phyloP scores from a whole-genome alignment of 257 asterid species.

The Plantago major region DNA sequence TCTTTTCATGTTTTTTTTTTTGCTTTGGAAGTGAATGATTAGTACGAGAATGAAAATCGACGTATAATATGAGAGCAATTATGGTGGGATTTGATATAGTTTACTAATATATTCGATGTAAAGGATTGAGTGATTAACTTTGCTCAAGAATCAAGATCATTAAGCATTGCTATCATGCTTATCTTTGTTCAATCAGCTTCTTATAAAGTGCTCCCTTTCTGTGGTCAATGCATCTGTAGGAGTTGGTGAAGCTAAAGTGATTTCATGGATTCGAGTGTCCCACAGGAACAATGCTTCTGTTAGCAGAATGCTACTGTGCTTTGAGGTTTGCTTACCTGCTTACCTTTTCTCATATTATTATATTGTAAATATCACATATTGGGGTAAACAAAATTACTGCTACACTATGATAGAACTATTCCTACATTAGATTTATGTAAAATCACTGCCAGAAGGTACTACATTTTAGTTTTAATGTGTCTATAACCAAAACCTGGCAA shows the following conservation, averaged over 20 bases:
- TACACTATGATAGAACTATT: conserved; percentile 16
- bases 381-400: conserved; percentile 13
- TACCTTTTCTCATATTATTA: neutral
- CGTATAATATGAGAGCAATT: neutral
- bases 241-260: conserved; percentile 29
- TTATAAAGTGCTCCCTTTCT: conserved; percentile 21
- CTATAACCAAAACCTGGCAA: conserved; percentile 47
- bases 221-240: conserved; percentile 18
- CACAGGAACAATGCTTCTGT: conserved; percentile 25
- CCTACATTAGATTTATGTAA: conserved; percentile 24
- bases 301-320: conserved; percentile 22
- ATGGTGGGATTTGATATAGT: neutral
- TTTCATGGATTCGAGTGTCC: conserved; percentile 32
- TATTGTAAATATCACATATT: conserved; percentile 14
- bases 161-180: conserved; percentile 11
- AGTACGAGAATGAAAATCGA: neutral
- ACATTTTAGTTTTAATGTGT: conserved; percentile 23
- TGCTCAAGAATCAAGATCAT: conserved; percentile 9
- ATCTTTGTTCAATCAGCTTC: conserved; percentile 7
- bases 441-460: conserved; percentile 40
- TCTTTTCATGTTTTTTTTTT: neutral
- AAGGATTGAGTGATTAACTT: conserved; percentile 1
- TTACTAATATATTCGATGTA: conserved; percentile 2
- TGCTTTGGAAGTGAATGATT: neutral
- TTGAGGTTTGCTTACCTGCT: conserved; percentile 21